Conservation (phyloP, 371 early-diverging fungal genomes). For the Circinella minor region DNA sequence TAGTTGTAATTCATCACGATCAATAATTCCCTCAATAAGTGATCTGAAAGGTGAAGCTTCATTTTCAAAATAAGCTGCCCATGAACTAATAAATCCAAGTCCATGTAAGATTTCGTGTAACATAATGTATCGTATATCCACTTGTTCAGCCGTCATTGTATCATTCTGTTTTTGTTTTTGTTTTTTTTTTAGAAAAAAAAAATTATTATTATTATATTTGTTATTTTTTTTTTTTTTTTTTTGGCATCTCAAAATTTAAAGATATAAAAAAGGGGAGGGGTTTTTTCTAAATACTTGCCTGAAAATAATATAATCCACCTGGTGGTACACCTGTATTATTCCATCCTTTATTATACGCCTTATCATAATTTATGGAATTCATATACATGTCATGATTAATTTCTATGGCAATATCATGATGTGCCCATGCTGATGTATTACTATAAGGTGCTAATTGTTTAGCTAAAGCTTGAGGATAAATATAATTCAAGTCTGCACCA, state of each 20-base stretch:
- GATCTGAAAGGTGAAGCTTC: slow-evolving; percentile 40
- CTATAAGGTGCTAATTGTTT: slow-evolving; percentile 53
- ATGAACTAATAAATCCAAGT: slow-evolving; percentile 46
- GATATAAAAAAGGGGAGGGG: no score
- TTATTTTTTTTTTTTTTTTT: not conserved
- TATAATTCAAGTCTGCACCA: slow-evolving; percentile 51
- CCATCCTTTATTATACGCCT: slow-evolving; percentile 34
- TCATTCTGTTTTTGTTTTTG: slow-evolving; percentile 24
- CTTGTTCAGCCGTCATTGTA: slow-evolving; percentile 34
- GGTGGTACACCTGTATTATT: slow-evolving; percentile 40
- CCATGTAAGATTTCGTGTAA: slow-evolving; percentile 53
- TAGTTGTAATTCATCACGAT: slow-evolving; percentile 34
- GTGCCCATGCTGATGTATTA: slow-evolving; percentile 43
- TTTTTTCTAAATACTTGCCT: slow-evolving; percentile 21
- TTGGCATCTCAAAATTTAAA: no score
- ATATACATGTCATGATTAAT: slow-evolving; percentile 51
- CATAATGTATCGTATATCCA: slow-evolving; percentile 46
- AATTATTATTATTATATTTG: not conserved
- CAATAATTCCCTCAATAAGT: slow-evolving; percentile 43
- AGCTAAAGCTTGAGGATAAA: slow-evolving; percentile 54
- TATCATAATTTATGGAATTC: slow-evolving; percentile 30
- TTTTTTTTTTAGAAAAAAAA: not conserved
- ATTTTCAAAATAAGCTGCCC: slow-evolving; percentile 56
- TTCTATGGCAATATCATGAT: slow-evolving; percentile 48
- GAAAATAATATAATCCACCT: slow-evolving; percentile 47